Evolutionary conservation across 2,329 filamentous ascomycete genomes (phyloP).

Genomic region (Arthrinium phaeospermum): DNA sequence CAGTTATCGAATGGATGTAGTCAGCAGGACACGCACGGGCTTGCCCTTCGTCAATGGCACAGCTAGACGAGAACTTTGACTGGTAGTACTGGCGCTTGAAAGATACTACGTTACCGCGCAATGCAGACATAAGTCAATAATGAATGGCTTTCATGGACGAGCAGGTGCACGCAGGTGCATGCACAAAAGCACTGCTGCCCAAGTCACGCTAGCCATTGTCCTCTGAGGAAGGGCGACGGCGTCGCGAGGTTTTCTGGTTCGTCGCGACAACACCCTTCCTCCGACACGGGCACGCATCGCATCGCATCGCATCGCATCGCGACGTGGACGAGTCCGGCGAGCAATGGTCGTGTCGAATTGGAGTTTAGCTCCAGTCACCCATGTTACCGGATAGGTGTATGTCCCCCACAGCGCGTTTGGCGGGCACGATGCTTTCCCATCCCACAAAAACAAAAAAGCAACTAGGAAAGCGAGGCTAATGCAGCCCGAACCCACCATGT

Average conservation of each 20-base stretch:
- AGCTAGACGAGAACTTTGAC: background rate
- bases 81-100: conserved; percentile 9
- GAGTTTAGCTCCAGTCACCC: conserved; percentile 8
- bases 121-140: background rate
- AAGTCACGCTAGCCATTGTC: conserved; percentile 11
- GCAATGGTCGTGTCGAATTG: background rate
- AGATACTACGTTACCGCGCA: background rate
- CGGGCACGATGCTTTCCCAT: background rate
- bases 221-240: background rate
- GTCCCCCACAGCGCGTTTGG: conserved; percentile 12
- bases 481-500: conserved; percentile 31
- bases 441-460: background rate
- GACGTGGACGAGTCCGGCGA: conserved; percentile 8
- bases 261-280: conserved; percentile 6
- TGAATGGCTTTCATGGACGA: background rate
- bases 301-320: conserved; percentile 3
- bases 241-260: conserved; percentile 14
- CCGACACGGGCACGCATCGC: conserved; percentile 12
- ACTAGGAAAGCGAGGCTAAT: conserved; percentile 29
- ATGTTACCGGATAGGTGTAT: conserved; percentile 2
- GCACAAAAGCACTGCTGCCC: conserved; percentile 16
- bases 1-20: background rate
- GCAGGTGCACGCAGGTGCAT: background rate
- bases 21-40: conserved; percentile 4
- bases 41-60: background rate